Conservation (phyloP, 345 rosid species). For the Populus euphratica region DNA sequence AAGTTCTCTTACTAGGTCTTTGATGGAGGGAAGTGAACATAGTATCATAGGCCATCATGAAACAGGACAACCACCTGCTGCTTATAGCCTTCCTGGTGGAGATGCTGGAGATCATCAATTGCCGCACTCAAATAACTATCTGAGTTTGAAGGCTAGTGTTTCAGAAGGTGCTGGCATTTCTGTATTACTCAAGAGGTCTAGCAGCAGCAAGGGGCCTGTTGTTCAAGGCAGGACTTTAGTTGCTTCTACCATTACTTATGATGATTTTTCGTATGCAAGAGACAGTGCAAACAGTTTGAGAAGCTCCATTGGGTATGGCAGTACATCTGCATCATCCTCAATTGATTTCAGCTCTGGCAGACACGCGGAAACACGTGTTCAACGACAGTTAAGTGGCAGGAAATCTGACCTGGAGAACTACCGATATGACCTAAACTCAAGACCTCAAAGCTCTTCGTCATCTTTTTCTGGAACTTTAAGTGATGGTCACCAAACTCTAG, state of each 20-base stretch:
- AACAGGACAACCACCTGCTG: slow-evolving; percentile 36
- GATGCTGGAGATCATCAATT: slow-evolving; percentile 34
- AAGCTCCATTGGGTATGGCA: slow-evolving; percentile 77
- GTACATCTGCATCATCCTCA: slow-evolving; percentile 80
- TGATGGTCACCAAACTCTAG: slow-evolving; percentile 45
- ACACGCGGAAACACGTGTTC: slow-evolving; percentile 56
- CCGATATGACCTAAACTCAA: slow-evolving; percentile 48
- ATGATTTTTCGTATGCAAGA: slow-evolving; percentile 67
- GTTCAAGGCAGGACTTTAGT: slow-evolving; percentile 60
- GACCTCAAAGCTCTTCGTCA: slow-evolving; percentile 56
- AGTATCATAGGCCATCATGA: slow-evolving; percentile 32
- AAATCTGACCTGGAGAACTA: slow-evolving; percentile 65
- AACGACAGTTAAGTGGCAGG: slow-evolving; percentile 63
- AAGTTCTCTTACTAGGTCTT: slow-evolving; percentile 31
- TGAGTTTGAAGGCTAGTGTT: slow-evolving; percentile 31
- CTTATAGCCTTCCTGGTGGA: slow-evolving; percentile 25
- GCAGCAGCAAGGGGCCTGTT: slow-evolving; percentile 70
- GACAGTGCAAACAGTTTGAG: slow-evolving; percentile 63
- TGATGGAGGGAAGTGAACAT: slow-evolving; percentile 41
- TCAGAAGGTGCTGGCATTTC: slow-evolving; percentile 61
- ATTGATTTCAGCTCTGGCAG: slow-evolving; percentile 66
- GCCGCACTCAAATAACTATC: slow-evolving; percentile 27
- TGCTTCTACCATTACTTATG: slow-evolving; percentile 54
- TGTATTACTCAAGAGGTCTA: slow-evolving; percentile 72
- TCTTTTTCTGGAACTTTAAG: slow-evolving; percentile 56